These are phyloP conservation scores for Rauvolfia tetraphylla DNA, from an alignment of 257 asterid species.

Conservation along the genomic window DNA sequence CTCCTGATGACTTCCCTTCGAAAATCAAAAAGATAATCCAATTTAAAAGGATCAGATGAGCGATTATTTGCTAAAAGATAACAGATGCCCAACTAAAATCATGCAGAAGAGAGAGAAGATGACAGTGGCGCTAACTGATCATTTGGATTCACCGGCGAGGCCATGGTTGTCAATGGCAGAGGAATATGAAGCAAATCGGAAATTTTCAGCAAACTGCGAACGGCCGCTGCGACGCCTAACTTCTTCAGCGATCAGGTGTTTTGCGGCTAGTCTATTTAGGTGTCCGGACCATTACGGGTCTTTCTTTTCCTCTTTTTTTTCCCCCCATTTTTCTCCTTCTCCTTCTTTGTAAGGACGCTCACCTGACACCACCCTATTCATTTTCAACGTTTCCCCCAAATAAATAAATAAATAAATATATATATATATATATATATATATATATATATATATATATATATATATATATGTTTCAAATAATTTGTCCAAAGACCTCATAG, in stretches of 20 bases:
- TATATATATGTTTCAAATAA: no score
- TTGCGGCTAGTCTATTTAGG: background rate
- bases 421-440: no score
- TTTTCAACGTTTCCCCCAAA: no score
- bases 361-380: no score
- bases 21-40: slow-evolving; percentile 10
- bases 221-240: background rate
- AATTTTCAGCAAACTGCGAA: background rate
- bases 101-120: slow-evolving; percentile 1
- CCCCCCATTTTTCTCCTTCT: no score
- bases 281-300: background rate
- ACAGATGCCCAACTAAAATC: background rate
- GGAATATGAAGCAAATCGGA: background rate
- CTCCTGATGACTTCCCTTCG: slow-evolving; percentile 45
- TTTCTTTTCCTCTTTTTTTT: background rate
- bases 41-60: slow-evolving; percentile 1
- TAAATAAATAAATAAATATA: no score
- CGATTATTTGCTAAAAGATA: background rate
- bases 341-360: no score
- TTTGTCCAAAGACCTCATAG: no score
- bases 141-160: slow-evolving; percentile 45
- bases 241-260: background rate
- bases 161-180: slow-evolving; percentile 29
- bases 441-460: no score
- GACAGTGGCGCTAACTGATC: slow-evolving; percentile 32